Base-by-base conservation (phyloP, 805 yeast genomes). In the Yamadazyma takamatsuzukensis region DNA sequence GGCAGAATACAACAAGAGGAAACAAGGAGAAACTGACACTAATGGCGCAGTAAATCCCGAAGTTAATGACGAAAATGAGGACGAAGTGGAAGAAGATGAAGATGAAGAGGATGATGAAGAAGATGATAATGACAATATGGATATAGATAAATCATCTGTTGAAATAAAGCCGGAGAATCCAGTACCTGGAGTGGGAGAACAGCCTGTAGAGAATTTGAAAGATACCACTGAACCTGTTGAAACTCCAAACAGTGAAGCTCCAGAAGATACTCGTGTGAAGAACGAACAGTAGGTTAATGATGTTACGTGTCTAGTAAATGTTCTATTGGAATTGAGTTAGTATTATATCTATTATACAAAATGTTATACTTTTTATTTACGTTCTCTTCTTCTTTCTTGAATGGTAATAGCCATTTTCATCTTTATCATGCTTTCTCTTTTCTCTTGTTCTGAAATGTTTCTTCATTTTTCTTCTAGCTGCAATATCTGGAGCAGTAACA, bases 371-470 rank as follows among this genome's bases (percentile, higher is more conserved):
- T n/a, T n/a, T n/a, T n/a, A n/a, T n/a, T n/a, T n/a, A n/a, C n/a
- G n/a, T n/a, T n/a, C n/a, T n/a, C n/a, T 56, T 52, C 32, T 71
- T 78, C 51, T 72, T 78, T 54, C 79, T 84, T 10, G 78, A 65
- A 43, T 74, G 83, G 48, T 83, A 84, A 45, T 64, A 77, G 0
- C 95, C 95, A 52, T 75, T 82, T 18, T 75, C 89, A 51, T 85
- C 94, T 54, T 76, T 83, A 32, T 74, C 78, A 31, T 69, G 76
- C 51, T 74, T 82, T 56, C 96, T 74, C 67, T 81, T 84, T 41
- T 83, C 93, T 54, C 89, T 77, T 18, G 75, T 72, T 47, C 80
- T 74, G 23, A 70, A 76, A 61, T 89, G 94, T 55, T 83, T 85
- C 59, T 70, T 80, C 49, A 85, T 51, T 61, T 83, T 85, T 56